A percentile compares a stretch with the other conserved stretches of the same genome.
These are phyloP conservation scores for Botrytis elliptica DNA, from an alignment of 2,329 filamentous ascomycete species.

Conservation along the genomic window DNA sequence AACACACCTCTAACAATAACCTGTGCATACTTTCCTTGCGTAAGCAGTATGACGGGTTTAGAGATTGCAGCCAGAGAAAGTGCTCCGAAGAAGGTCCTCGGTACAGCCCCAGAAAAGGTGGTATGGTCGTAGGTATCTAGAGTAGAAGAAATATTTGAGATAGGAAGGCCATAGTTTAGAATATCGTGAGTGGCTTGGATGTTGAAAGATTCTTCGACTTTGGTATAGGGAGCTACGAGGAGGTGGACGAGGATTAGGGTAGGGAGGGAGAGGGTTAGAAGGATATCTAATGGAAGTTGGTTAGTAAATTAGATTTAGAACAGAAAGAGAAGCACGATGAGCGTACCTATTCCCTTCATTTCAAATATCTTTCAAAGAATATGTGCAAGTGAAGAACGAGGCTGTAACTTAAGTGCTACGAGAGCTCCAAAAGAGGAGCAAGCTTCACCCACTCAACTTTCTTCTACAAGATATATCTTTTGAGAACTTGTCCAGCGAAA, in stretches of 20 bases:
- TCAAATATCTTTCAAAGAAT: conserved; percentile 17
- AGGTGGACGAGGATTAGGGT: conserved; percentile 67
- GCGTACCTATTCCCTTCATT: conserved; percentile 35
- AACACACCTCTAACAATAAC: conserved; percentile 71
- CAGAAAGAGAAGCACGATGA: neutral
- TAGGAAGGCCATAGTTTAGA: conserved; percentile 73
- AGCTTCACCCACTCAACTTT: conserved; percentile 7
- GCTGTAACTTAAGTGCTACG: neutral
- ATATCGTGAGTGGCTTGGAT: conserved; percentile 93
- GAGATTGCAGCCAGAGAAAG: conserved; percentile 71
- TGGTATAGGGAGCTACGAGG: conserved; percentile 78
- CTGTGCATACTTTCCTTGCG: conserved; percentile 56
- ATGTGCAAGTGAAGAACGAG: neutral
- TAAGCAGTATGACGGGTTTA: conserved; percentile 60
- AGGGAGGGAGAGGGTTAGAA: conserved; percentile 59
- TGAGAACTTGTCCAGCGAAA: neutral
- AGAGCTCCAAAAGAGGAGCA: neutral
- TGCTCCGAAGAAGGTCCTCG: conserved; percentile 84
- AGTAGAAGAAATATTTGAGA: conserved; percentile 50
- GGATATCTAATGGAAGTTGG: conserved; percentile 42
- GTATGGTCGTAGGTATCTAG: conserved; percentile 83
- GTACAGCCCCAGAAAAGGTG: conserved; percentile 85
- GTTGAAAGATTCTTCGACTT: conserved; percentile 98
- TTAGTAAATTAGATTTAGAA: neutral
- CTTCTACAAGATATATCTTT: neutral